A percentile compares a stretch with the other conserved stretches of the same genome.
These are phyloP conservation scores for Coriolopsis trogii DNA, from an alignment of 1,284 basidiomycete genomes.

Conservation along the genomic window DNA sequence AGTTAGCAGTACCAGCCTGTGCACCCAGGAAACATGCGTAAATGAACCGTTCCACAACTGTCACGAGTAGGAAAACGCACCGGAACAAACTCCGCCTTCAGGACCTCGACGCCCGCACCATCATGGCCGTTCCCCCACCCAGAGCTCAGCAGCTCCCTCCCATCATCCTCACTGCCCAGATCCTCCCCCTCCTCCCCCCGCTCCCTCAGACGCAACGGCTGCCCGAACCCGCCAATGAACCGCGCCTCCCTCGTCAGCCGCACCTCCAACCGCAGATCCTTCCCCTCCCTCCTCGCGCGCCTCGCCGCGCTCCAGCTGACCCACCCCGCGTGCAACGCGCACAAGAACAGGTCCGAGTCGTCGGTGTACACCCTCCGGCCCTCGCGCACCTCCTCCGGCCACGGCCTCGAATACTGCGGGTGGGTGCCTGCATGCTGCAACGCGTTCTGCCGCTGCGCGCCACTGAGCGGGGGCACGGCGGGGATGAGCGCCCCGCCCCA, in stretches of 20 bases:
- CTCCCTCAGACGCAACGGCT: constrained; percentile 21
- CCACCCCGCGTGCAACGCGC: constrained; percentile 71
- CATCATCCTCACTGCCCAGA: constrained; percentile 51
- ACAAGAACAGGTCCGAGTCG: constrained; percentile 73
- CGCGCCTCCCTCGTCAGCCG: constrained; percentile 43
- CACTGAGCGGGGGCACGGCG: constrained; percentile 38
- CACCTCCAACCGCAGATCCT: constrained; percentile 58
- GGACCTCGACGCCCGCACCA: constrained; percentile 71
- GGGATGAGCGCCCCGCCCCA: constrained; percentile 69
- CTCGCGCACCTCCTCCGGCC: constrained; percentile 33
- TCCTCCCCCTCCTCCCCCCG: constrained; percentile 22
- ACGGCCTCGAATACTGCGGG: constrained; percentile 26
- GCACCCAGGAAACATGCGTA: constrained; percentile 4
- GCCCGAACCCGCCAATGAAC: constrained; percentile 46
- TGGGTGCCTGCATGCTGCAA: constrained; percentile 34
- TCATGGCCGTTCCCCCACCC: constrained; percentile 78
- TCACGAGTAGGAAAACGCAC: constrained; percentile 42
- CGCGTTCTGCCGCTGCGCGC: constrained; percentile 22
- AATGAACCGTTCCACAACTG: too few species aligned
- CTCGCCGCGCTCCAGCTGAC: constrained; percentile 61
- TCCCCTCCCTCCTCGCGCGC: constrained; percentile 51
- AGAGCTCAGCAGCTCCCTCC: constrained; percentile 61
- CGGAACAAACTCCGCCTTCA: constrained; percentile 61
- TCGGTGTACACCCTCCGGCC: constrained; percentile 66
- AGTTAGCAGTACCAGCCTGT: constrained; percentile 51